These are phyloP conservation scores for Apiotrichum montevideense DNA, from an alignment of 1,284 basidiomycete genomes.

Conservation along the genomic window DNA sequence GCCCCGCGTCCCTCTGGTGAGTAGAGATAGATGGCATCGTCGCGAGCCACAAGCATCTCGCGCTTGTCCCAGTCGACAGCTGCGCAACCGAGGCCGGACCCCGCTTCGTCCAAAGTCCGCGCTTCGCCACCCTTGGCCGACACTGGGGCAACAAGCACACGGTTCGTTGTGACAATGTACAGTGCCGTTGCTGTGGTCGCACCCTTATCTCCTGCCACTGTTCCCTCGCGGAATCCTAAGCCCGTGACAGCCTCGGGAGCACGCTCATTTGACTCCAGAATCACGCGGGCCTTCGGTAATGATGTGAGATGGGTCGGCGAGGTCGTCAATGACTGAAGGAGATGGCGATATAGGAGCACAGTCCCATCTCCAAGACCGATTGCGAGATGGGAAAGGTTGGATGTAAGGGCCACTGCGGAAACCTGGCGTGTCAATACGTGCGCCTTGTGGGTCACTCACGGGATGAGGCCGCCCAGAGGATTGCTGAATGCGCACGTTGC, in stretches of 20 bases:
- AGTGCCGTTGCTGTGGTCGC: constrained; percentile 52
- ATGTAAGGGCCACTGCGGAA: constrained; percentile 71
- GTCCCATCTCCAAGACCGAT: constrained; percentile 92
- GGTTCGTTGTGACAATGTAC: constrained; percentile 81
- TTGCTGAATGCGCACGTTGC: constrained; percentile 70
- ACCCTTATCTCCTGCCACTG: constrained; percentile 4
- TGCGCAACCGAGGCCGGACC: constrained; percentile 75
- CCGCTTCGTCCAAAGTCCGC: constrained; percentile 73
- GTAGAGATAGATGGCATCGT: constrained; percentile 88
- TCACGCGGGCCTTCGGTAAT: constrained; percentile 69
- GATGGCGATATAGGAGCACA: constrained; percentile 80
- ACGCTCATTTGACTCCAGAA: constrained; percentile 62
- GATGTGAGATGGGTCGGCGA: constrained; percentile 55
- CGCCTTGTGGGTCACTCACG: constrained; percentile 48
- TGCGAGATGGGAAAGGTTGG: constrained; percentile 75
- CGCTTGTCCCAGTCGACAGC: constrained; percentile 64
- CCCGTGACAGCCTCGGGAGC: constrained; percentile 78
- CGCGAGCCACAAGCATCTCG: constrained; percentile 77
- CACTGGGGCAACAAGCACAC: constrained; percentile 60
- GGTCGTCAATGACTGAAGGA: constrained; percentile 77
- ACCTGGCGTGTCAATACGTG: constrained; percentile 52
- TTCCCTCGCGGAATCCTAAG: constrained; percentile 68
- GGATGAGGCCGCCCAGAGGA: constrained; percentile 68
- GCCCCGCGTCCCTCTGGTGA: constrained; percentile 74
- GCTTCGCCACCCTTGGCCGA: constrained; percentile 66